Percentiles rank a stretch among this genome's conserved stretches.
These are phyloP conservation scores for Meyerozyma smithsonii DNA, from an alignment of 1,139 yeast species.

Conservation along the genomic window DNA sequence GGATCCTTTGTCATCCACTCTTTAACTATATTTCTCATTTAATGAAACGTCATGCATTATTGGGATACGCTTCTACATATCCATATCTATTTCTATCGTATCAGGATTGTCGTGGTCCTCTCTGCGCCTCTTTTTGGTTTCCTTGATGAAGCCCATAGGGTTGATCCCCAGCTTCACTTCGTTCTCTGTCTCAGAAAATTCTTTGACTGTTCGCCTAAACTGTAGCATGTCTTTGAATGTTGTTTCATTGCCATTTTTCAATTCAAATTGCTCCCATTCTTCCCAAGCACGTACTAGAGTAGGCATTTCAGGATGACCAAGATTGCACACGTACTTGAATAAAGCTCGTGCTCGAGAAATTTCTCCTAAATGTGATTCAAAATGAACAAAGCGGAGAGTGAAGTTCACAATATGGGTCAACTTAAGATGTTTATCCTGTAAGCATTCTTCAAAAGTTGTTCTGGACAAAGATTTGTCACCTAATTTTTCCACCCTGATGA, in stretches of 20 bases:
- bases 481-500: constrained; percentile 9
- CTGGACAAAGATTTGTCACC: constrained; percentile 15
- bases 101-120: constrained; percentile 49
- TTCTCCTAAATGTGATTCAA: constrained; percentile 48
- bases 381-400: constrained; percentile 35
- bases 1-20: no score
- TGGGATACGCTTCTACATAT: constrained; percentile 2
- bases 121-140: constrained; percentile 23
- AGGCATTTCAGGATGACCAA: constrained; percentile 17
- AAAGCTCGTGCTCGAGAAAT: constrained; percentile 58
- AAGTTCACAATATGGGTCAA: constrained; percentile 26
- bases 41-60: constrained; percentile 1
- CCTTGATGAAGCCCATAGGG: constrained; percentile 55
- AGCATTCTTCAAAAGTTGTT: constrained; percentile 14
- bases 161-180: constrained; percentile 25
- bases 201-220: constrained; percentile 39
- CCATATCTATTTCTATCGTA: constrained; percentile 59
- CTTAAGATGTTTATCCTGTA: constrained; percentile 21
- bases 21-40: constrained; percentile 1
- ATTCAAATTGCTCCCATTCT: constrained; percentile 71
- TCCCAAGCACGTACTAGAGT: constrained; percentile 43
- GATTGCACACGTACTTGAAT: constrained; percentile 33
- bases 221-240: constrained; percentile 74
- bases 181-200: constrained; percentile 31
- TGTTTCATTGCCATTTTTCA: constrained; percentile 63